Conservation (phyloP, 805 yeast species). For the Limtongia smithiae region DNA sequence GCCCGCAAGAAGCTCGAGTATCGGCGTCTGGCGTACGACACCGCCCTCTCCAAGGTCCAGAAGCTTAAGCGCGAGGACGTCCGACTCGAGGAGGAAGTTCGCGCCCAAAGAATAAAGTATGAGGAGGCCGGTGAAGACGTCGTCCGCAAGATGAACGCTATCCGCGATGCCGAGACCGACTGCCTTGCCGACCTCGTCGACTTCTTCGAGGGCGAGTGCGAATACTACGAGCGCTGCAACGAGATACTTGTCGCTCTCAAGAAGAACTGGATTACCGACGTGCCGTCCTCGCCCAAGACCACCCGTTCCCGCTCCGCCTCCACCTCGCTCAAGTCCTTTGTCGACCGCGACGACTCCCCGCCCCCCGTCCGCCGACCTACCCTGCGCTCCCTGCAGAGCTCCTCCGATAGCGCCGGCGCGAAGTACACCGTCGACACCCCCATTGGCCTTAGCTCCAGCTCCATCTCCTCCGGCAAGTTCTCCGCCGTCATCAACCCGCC, state of each 20-base stretch:
- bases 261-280: slow-evolving; percentile 25
- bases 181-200: slow-evolving; percentile 21
- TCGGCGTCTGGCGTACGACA: slow-evolving; percentile 32
- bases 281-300: slow-evolving; percentile 17
- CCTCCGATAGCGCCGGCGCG: slow-evolving; percentile 7
- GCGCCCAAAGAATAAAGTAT: slow-evolving; percentile 30
- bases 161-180: slow-evolving; percentile 29
- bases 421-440: background rate
- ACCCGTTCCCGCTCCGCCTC: slow-evolving; percentile 25
- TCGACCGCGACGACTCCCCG: slow-evolving; percentile 17
- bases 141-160: slow-evolving; percentile 27
- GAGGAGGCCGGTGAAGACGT: slow-evolving; percentile 32
- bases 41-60: slow-evolving; percentile 29
- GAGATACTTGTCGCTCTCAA: slow-evolving; percentile 17
- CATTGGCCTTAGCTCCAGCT: slow-evolving; percentile 1
- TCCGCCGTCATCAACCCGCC: slow-evolving; percentile 21
- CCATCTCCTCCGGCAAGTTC: slow-evolving; percentile 21
- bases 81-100: slow-evolving; percentile 32
- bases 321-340: slow-evolving; percentile 9
- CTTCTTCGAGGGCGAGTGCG: slow-evolving; percentile 29
- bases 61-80: slow-evolving; percentile 31
- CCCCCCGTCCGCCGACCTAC: slow-evolving; percentile 22
- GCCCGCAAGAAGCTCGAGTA: slow-evolving; percentile 30
- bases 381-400: slow-evolving; percentile 14
- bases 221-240: slow-evolving; percentile 25